Conservation (phyloP, 2,329 filamentous ascomycete species). For the Paramyrothecium roridum region DNA sequence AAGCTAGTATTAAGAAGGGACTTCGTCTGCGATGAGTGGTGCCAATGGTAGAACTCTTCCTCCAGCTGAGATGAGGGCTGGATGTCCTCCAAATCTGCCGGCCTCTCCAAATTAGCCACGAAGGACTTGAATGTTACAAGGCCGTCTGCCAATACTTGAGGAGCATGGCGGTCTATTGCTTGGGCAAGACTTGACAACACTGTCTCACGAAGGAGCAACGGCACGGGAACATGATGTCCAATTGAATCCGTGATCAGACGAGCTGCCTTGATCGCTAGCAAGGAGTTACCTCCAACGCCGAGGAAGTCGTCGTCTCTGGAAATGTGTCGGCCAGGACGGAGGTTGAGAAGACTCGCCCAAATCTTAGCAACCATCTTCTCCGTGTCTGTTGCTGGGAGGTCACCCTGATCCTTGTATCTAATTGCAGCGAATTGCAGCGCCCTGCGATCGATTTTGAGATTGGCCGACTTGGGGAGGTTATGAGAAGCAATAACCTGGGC, state of each 20-base stretch:
- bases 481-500: too few species aligned
- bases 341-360: not conserved
- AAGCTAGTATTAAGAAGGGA: not conserved
- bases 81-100: not conserved
- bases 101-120: not conserved
- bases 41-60: not conserved
- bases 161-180: not conserved
- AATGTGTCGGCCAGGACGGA: not conserved
- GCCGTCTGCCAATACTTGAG: not conserved
- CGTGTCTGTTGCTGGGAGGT: too few species aligned
- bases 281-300: not conserved
- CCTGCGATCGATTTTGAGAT: too few species aligned
- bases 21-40: not conserved
- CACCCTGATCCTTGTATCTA: too few species aligned
- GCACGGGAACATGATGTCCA: not conserved
- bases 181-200: not conserved
- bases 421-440: too few species aligned
- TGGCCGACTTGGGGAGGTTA: too few species aligned
- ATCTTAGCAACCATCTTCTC: not conserved
- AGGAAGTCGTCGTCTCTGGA: not conserved
- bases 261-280: not conserved
- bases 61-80: not conserved
- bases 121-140: not conserved
- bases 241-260: not conserved
- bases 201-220: not conserved